phyloP scores from a whole-genome alignment of 352 stramenopile species.

The Globisporangium iwayamae region DNA sequence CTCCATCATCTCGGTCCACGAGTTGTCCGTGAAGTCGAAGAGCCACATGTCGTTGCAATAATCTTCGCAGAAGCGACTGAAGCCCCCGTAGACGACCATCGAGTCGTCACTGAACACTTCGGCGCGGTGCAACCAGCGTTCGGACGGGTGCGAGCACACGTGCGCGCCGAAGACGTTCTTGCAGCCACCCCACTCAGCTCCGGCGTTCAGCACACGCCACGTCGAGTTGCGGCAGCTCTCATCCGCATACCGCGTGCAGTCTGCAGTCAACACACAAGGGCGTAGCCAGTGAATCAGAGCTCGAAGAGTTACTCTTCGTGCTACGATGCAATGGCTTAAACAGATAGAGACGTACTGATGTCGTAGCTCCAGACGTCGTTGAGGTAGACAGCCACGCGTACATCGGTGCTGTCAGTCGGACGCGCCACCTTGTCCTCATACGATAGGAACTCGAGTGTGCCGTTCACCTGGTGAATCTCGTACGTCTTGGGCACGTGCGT shows the following conservation, averaged over 20 bases:
- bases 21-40: slow-evolving; percentile 89
- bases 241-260: slow-evolving; percentile 86
- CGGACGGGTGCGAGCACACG: slow-evolving; percentile 85
- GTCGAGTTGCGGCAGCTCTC: slow-evolving; percentile 72
- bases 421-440: slow-evolving; percentile 87
- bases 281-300: not conserved
- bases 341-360: slow-evolving; percentile 50
- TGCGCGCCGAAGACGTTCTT: slow-evolving; percentile 80
- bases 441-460: slow-evolving; percentile 79
- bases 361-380: slow-evolving; percentile 98
- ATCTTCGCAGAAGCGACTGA: slow-evolving; percentile 90
- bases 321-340: too few species aligned
- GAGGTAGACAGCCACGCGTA: slow-evolving; percentile 88
- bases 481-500: slow-evolving; percentile 91
- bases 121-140: slow-evolving; percentile 88
- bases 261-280: slow-evolving; percentile 20
- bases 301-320: too few species aligned
- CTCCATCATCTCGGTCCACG: slow-evolving; percentile 87
- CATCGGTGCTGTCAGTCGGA: slow-evolving; percentile 31
- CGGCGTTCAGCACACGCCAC: slow-evolving; percentile 85
- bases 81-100: slow-evolving; percentile 94
- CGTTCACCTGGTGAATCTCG: slow-evolving; percentile 77
- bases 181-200: slow-evolving; percentile 89
- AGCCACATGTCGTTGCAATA: slow-evolving; percentile 97
- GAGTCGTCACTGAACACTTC: slow-evolving; percentile 86